These are phyloP conservation scores for Komagataella pastoris DNA, from an alignment of 805 yeast genomes.

Conservation along the genomic window DNA sequence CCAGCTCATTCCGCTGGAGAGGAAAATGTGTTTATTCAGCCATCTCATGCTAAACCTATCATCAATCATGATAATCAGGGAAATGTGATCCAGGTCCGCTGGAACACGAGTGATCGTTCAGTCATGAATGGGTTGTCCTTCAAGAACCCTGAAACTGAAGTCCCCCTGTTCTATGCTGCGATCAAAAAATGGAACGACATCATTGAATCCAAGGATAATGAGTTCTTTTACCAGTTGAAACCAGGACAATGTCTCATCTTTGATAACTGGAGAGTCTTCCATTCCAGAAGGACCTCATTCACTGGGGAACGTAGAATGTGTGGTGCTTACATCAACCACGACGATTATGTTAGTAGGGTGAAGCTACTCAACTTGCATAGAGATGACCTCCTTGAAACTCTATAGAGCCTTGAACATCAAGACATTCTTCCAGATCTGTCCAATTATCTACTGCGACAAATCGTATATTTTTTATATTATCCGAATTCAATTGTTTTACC, in stretches of 20 bases:
- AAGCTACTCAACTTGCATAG: conserved; percentile 35
- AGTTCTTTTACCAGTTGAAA: conserved; percentile 35
- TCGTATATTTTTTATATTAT: neutral
- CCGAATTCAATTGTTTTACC: neutral
- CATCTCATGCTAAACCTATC: conserved; percentile 41
- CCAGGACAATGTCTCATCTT: conserved; percentile 60
- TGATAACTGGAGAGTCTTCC: conserved; percentile 65
- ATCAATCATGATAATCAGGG: conserved; percentile 38
- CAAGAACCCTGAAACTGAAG: conserved; percentile 23
- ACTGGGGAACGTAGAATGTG: conserved; percentile 60
- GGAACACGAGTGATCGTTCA: conserved; percentile 64
- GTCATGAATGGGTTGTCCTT: conserved; percentile 31
- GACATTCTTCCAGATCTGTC: conserved; percentile 1
- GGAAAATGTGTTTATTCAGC: conserved; percentile 44
- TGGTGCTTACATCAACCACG: conserved; percentile 59
- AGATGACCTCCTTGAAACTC: conserved; percentile 25
- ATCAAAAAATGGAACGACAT: conserved; percentile 42
- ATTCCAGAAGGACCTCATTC: conserved; percentile 53
- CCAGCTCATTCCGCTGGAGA: conserved; percentile 75
- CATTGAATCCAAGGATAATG: conserved; percentile 34
- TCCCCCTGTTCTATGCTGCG: conserved; percentile 42
- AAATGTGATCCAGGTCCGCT: conserved; percentile 45
- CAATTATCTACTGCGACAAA: conserved; percentile 1
- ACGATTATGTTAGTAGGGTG: conserved; percentile 41
- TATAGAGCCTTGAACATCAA: neutral